phyloP scores from a whole-genome alignment of 441 rosid species.

The Populus hybrid region DNA sequence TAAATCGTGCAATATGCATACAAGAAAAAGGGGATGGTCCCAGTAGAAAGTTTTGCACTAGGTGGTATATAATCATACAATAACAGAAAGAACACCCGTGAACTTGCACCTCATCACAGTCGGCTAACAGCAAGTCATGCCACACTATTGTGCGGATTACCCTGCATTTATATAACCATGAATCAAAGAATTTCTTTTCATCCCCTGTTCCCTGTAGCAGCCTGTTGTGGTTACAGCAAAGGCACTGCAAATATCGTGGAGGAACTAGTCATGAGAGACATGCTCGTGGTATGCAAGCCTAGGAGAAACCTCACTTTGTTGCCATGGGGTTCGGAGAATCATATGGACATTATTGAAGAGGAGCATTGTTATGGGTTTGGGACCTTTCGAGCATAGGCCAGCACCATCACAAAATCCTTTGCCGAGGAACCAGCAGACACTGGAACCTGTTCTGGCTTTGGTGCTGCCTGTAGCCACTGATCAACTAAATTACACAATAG shows the following conservation, averaged over 20 bases:
- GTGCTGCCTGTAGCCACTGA: conserved; percentile 58
- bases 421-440: conserved; percentile 76
- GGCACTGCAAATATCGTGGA: not conserved
- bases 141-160: not conserved
- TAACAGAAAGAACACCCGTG: not conserved
- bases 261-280: conserved; percentile 4
- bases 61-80: not conserved
- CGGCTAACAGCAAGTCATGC: not conserved
- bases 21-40: not conserved
- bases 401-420: conserved; percentile 84
- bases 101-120: not conserved
- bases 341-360: conserved; percentile 6
- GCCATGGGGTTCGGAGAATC: conserved; percentile 3
- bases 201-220: not conserved
- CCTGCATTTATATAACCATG: not conserved
- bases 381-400: conserved; percentile 64
- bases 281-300: conserved; percentile 14
- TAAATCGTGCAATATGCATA: not conserved
- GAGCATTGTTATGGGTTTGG: conserved; percentile 22
- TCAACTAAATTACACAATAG: conserved; percentile 65
- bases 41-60: not conserved
- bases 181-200: not conserved
- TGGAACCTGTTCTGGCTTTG: conserved; percentile 49
- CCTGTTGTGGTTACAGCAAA: not conserved
- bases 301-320: conserved; percentile 1